Evolutionary conservation across 2,329 filamentous ascomycete species (phyloP), one percentile per base, ranked within the genome.

Genomic region (Penicillium sp.): DNA sequence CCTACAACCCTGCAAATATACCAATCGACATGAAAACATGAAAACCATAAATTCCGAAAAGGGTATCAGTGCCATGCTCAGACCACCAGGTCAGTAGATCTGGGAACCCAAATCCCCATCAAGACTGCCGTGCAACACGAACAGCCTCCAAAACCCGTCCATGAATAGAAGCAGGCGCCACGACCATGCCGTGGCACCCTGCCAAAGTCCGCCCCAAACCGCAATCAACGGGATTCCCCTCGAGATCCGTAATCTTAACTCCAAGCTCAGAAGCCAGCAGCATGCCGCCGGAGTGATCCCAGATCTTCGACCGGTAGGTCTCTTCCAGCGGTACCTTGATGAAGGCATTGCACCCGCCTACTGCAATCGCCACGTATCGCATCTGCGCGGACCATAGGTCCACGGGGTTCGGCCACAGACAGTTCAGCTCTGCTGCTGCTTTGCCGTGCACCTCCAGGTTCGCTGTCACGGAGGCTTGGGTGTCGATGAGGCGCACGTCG

Each of bases 221-320:
- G 58, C 79, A 80, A 51, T 80, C 76, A 30, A 82, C 75, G 3
- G 69, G 58, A 31, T 70, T 76, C 1, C 80, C 80, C 27, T 78
- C 65, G 40, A 81, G 63, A 62, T 83, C 80, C 2, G 72, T 77
- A 22, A 82, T 74, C 44, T 71, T 67, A 8, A 76, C 77, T 6
- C 80, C 80, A 1, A 75, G 70, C 60, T 82, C 80, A 49, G 76
- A 64, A 48, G 73, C 77, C 39, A 82, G 71, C 24, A 82, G 62
- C 58, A 79, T 75, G 0, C 79, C 79, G 5, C 79, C 79, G 1
- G 77, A 77, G 64, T 82, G 80, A 62, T 82, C 80, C 79, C 79
- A 82, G n/a, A 80, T 69, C 50, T 75, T 74, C 0, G 76, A 78
- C 28, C 72, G 76, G 54, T 79, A 72, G 8, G 67, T 64, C 28